These are phyloP conservation scores for Curvularia sp. DNA, from an alignment of 2,329 filamentous ascomycete genomes.

Conservation along the genomic window DNA sequence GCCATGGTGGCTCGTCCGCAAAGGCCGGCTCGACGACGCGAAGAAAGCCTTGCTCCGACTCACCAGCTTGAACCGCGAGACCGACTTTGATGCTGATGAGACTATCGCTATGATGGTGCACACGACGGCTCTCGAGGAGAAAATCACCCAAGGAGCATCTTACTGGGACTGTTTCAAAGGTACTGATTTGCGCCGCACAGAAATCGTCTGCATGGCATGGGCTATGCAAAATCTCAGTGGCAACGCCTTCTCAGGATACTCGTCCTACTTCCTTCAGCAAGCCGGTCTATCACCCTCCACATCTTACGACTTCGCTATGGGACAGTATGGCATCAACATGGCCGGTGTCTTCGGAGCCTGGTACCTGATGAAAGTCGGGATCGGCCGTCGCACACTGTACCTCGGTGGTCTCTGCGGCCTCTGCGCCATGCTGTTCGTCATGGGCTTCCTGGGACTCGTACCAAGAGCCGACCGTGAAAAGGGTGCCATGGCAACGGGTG, in stretches of 20 bases:
- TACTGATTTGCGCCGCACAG: constrained; percentile 77
- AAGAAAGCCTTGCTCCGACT: constrained; percentile 70
- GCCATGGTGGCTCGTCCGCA: constrained; percentile 78
- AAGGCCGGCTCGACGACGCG: constrained; percentile 68
- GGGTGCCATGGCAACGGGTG: constrained; percentile 78
- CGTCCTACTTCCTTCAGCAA: constrained; percentile 58
- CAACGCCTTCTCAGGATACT: constrained; percentile 57
- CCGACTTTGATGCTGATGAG: constrained; percentile 80
- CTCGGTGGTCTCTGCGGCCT: constrained; percentile 74
- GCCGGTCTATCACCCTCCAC: constrained; percentile 54
- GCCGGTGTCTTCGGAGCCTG: constrained; percentile 81
- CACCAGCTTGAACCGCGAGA: constrained; percentile 68
- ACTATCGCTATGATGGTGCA: constrained; percentile 93
- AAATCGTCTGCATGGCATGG: constrained; percentile 66
- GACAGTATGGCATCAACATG: constrained; percentile 73
- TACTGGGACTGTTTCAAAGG: constrained; percentile 88
- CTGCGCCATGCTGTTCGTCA: constrained; percentile 77
- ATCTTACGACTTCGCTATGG: constrained; percentile 59
- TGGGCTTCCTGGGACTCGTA: constrained; percentile 83
- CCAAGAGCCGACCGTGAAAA: constrained; percentile 64
- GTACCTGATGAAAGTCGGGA: constrained; percentile 76
- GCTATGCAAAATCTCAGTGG: constrained; percentile 58
- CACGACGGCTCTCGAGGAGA: constrained; percentile 79
- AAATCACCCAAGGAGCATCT: constrained; percentile 74
- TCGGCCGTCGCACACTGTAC: constrained; percentile 79